Conservation (phyloP, 441 rosid species). For the Pelargonium fulgidum region DNA sequence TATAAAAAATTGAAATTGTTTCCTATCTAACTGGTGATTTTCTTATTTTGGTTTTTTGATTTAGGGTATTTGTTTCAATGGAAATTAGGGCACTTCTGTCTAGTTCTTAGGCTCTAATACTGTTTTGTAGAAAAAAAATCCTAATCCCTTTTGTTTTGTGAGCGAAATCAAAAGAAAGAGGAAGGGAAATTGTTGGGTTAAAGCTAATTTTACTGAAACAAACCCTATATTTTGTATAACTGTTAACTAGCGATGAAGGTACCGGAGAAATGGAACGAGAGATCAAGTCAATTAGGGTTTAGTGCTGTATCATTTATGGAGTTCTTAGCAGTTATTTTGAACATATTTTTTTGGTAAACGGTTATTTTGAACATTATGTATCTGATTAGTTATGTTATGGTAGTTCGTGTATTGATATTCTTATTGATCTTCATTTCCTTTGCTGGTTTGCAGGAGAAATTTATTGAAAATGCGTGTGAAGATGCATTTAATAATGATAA, state of each 20-base stretch:
- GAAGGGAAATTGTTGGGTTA: neutral
- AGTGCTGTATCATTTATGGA: neutral
- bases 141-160: neutral
- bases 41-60: neutral
- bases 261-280: neutral
- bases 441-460: constrained; percentile 53
- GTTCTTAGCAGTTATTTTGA: neutral
- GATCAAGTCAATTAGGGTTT: neutral
- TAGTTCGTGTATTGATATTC: neutral
- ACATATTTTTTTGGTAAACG: too few species aligned
- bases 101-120: too few species aligned
- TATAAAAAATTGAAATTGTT: neutral
- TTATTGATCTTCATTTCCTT: neutral
- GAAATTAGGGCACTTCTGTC: too few species aligned
- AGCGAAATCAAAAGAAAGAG: neutral
- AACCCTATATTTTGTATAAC: too few species aligned
- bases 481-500: constrained; percentile 57
- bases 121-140: neutral
- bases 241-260: neutral
- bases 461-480: constrained; percentile 57
- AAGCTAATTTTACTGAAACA: neutral
- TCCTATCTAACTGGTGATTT: neutral
- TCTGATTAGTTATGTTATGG: neutral
- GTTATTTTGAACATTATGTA: neutral
- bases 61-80: neutral